Evolutionary conservation across 768 basidiomycete species (phyloP), one percentile per base, ranked within the genome.

Genomic region (Pholiota conissans): DNA sequence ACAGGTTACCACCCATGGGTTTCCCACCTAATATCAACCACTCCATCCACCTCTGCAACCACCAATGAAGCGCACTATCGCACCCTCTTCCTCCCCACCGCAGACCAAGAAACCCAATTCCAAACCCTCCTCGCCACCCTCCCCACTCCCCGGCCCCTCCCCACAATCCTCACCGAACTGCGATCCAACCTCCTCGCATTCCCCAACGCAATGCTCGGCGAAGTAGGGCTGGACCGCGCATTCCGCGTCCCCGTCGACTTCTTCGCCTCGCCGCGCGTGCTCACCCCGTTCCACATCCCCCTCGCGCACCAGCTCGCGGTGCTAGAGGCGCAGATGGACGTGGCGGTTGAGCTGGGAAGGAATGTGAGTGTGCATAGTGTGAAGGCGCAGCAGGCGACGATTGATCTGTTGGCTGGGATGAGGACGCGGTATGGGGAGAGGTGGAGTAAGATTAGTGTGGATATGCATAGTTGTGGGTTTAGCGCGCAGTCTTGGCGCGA

Each of bases 1-100:
- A 28, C 64, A 94, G 92, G 95, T 45, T 87, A 93, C 66, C 96
- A 98, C 69, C 96, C 96, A 1, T 98, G 96, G 96, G 95, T 91
- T 72, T 81, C 87, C 2, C 86, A 97, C 70, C 79, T 79, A 60
- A 91, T 97, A 65, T 81, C 28, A 65, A 82, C 61, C 42, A 8
- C 58, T 55, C 50, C 70, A 27, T 76, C 81, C n/a, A 34, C 59
- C 24, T 30, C 54, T 6, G 27, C 59, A 47, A 45, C 46, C 30
- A 32, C 52, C 59, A 95, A 89, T 67, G 82, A 84, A 61, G 76
- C 78, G 13, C 96, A 98, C 73, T 98, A 97, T 73, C 71, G 79
- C 16, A 66, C 67, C 3, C 79, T 98, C 32, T 89, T 97, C 64
- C 76, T 89, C 8, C 62, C 60, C 66, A 73, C 7, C 69, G 54